Base-by-base conservation (phyloP, 345 rosid genomes). In the Eucalyptus caleyi region DNA sequence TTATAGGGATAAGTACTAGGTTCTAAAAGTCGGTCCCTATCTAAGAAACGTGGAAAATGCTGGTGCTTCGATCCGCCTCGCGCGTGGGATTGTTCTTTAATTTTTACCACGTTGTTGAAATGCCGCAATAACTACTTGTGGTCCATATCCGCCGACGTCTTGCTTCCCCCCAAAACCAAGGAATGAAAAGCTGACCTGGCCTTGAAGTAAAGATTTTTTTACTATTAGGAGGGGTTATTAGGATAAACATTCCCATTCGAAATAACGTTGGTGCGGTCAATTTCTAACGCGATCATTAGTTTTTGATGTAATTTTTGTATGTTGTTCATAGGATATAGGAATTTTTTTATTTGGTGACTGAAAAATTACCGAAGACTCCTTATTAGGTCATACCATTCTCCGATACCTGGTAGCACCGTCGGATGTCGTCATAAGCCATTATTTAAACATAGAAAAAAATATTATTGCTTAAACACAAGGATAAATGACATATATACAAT, bases 371-470 rank as follows among this genome's bases (percentile, higher is more conserved):
- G n/a, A n/a, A n/a, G n/a, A 50, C 7, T 1, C 0, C 19, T 2
- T 16, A 50, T 0, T 0, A 0, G 19, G 7, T 50, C 7, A 50
- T 1, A 2, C 19, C 7, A 0, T 3, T 1, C 0, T 50, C 19
- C 8, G 7, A 50, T 50, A 1, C 7, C 2, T 0, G 0, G 3
- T 50, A 18, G 6, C 7, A 50, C 0, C 1, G 0, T 50, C 0
- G 7, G 3, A 50, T 0, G 0, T 50, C 3, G 1, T 50, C 1
- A 0, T 3, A 50, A 50, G 3, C 19, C 7, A 50, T 3, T 16
- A 50, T 50, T 50, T 50, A 50, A 1, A 50, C 19, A 50, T 50
- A 16, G 1, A 1, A 50, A 50, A 60, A 60, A 27, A 13, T 15
- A 4, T 62, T 62, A 62, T 1, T n/a, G 0, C 9, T n/a, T 30